These are phyloP conservation scores for Lipomyces sp. DNA, from an alignment of 805 yeast genomes.

Conservation along the genomic window DNA sequence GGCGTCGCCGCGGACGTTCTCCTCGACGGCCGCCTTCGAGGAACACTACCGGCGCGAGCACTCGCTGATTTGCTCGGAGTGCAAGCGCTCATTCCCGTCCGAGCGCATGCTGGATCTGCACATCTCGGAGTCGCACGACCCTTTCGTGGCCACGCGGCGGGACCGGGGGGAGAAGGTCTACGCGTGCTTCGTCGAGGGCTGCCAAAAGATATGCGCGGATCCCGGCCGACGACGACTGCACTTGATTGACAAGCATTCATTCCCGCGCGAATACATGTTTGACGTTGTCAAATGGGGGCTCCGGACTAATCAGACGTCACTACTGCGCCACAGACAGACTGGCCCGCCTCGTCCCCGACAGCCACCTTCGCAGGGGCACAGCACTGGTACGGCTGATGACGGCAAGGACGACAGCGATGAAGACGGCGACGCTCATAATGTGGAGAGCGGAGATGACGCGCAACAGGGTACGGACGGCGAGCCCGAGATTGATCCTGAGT, in stretches of 20 bases:
- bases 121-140: conserved; percentile 53
- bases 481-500: conserved; percentile 11
- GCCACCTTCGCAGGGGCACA: not conserved
- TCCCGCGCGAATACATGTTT: conserved; percentile 40
- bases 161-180: conserved; percentile 45
- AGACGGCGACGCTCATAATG: not conserved
- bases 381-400: not conserved
- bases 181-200: conserved; percentile 45
- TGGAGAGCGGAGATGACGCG: not conserved
- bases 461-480: conserved; percentile 1
- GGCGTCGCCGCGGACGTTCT: conserved; percentile 13
- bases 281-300: conserved; percentile 25
- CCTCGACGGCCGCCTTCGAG: conserved; percentile 27
- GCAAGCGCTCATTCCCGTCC: conserved; percentile 42
- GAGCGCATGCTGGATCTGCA: conserved; percentile 46
- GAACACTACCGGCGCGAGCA: conserved; percentile 31
- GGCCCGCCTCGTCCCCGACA: not conserved
- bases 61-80: conserved; percentile 28
- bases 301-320: conserved; percentile 17
- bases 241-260: conserved; percentile 50
- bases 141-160: conserved; percentile 41
- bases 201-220: conserved; percentile 43
- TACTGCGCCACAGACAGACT: conserved; percentile 5
- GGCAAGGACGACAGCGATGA: not conserved
- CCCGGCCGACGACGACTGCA: conserved; percentile 47